Base-by-base conservation (phyloP, 2,329 filamentous ascomycete species). In the Ilyonectria robusta region DNA sequence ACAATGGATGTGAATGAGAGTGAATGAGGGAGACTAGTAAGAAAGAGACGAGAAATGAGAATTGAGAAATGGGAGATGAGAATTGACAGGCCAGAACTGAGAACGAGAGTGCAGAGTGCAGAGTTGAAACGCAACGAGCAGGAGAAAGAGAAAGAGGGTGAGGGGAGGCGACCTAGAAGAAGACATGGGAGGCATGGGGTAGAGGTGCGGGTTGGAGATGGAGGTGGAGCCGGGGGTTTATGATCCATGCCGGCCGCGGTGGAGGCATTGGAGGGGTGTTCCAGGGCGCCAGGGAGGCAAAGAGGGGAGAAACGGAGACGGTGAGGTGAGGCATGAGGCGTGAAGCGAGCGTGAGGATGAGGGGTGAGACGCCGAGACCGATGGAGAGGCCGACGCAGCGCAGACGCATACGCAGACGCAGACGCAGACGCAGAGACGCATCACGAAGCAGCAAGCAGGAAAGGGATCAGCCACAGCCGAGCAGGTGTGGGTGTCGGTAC, bases 171-270 rank as follows among this genome's bases (percentile, higher is more conserved):
- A 26, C 26, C 26, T 26, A 47, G 58, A 65, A 59, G 58, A 37
- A 60, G 62, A 72, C 55, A 62, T 47, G 44, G 62, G 59, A 65
- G 63, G 44, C 48, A 59, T 58, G 51, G 47, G 48, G 11, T 42
- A 29, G 44, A 57, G 33, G 55, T 31, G 62, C 57, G 62, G 70
- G 73, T 70, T 74, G 71, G 73, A 75, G 40, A 58, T 26, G 46
- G 68, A 69, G 73, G 73, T 74, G 71, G 73, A 72, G 73, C 65
- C 68, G 66, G 53, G 40, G 17, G 40, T 42, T 42, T 67, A 70
- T 65, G 62, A 70, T 57, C 54, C 53, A 59, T 71, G 70, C 68
- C 63, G 70, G 62, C 60, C 47, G 54, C 48, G 54, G 66, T 69
- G 66, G 67, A 69, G 66, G 67, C 59, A 68, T 58, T 67, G 67